phyloP scores from a whole-genome alignment of 768 basidiomycete species.

The Russula foetens region DNA sequence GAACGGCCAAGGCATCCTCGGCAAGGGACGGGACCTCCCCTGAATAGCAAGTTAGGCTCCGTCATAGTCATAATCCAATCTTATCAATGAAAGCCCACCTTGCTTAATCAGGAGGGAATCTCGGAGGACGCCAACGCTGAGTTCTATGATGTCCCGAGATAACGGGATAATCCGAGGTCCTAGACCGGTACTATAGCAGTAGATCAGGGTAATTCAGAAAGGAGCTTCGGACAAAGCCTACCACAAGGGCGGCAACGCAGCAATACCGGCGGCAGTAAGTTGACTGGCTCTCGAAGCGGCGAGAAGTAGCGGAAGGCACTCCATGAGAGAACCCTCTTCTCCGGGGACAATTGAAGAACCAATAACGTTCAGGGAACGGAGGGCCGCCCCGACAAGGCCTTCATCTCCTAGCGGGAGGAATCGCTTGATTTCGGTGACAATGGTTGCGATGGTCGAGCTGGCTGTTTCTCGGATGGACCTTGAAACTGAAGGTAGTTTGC shows the following conservation, averaged over 20 bases:
- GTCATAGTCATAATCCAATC: not conserved
- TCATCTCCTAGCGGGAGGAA: constrained; percentile 38
- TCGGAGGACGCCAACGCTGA: constrained; percentile 43
- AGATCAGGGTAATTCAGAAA: constrained; percentile 5
- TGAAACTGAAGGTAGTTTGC: constrained; percentile 55
- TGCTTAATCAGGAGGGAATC: constrained; percentile 27
- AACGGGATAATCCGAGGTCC: constrained; percentile 86
- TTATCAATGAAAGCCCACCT: constrained; percentile 11
- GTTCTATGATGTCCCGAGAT: constrained; percentile 62
- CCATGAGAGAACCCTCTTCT: constrained; percentile 59
- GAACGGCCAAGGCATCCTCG: constrained; percentile 36
- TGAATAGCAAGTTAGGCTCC: constrained; percentile 20
- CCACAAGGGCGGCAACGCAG: constrained; percentile 54
- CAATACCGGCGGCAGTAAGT: constrained; percentile 37
- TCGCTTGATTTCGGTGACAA: constrained; percentile 42
- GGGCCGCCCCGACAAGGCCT: constrained; percentile 37
- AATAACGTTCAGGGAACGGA: constrained; percentile 53
- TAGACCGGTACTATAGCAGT: constrained; percentile 48
- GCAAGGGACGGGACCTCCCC: constrained; percentile 24
- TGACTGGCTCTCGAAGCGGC: constrained; percentile 36
- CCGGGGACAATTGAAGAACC: constrained; percentile 47
- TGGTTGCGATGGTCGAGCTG: constrained; percentile 41
- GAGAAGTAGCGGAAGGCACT: constrained; percentile 52
- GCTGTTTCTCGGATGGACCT: constrained; percentile 45
- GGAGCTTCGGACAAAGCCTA: constrained; percentile 30